Evolutionary conservation across 139 green algal species (phyloP), one percentile per base, ranked within the genome.

Genomic region (Spirogloea muscicola): DNA sequence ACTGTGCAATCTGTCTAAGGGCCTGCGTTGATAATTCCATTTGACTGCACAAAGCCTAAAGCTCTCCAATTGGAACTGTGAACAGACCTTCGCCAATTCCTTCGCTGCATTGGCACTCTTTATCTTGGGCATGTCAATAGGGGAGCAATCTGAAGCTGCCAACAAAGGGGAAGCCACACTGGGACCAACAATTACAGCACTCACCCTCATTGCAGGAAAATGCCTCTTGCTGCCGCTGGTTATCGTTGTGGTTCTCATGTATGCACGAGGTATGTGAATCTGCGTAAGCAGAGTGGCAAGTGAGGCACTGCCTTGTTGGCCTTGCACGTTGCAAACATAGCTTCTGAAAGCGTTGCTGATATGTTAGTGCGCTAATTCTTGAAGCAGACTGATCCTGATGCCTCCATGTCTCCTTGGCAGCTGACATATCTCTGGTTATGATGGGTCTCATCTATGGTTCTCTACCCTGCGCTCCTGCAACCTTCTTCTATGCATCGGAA

Each of bases 71-170:
- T 16, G 10, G 10, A 10, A 10, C 43, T 51, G 43, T 51, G 13
- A 10, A 1, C 64, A 73, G 64, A 49, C 40, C 3, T 60, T 73
- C 3, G 64, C 42, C n/a, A 36, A 41, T 34, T 25, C 64, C 3
- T 73, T 73, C 36, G 60, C 64, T 0, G 25, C 64, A 1, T 43
- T 73, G 0, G 60, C 64, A 21, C 64, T 73, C 21, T 73, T 73
- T 43, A 73, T 73, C 64, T 43, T 73, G 4, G 64, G 64, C 10
- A 73, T 73, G 64, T 73, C 64, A 2, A 73, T 73, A 43, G 64
- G 42, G 18, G 64, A 73, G 42, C 42, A 73, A 21, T 39, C 64
- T 18, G 64, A 73, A 43, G 44, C 21, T 10, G 31, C 64, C 5
- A 18, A 21, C 6, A 43, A 73, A 18, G 64, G 39, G 3, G 21